These are phyloP conservation scores for Ustilago bromivora DNA, from an alignment of 1,284 basidiomycete species.

Conservation along the genomic window DNA sequence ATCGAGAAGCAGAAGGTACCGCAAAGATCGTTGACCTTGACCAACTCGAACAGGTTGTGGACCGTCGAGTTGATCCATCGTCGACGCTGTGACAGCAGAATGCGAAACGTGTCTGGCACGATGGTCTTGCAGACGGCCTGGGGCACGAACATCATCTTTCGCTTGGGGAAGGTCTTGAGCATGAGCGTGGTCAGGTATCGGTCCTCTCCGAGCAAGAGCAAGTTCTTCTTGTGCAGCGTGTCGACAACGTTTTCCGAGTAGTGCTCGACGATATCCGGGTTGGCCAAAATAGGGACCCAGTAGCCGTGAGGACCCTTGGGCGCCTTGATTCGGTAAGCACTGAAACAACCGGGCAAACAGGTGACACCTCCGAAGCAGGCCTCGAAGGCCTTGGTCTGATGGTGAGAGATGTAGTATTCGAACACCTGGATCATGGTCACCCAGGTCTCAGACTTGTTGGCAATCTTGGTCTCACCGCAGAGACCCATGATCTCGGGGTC, in stretches of 20 bases:
- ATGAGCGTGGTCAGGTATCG: slow-evolving; percentile 72
- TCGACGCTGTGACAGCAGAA: slow-evolving; percentile 71
- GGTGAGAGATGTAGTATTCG: slow-evolving; percentile 99
- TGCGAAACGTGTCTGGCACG: slow-evolving; percentile 72
- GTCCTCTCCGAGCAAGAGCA: slow-evolving; percentile 72
- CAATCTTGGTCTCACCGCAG: slow-evolving; percentile 73
- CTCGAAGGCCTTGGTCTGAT: slow-evolving; percentile 77
- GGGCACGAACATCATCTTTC: slow-evolving; percentile 72
- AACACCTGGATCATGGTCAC: slow-evolving; percentile 77
- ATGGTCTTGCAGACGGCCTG: slow-evolving; percentile 73
- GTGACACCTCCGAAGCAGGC: slow-evolving; percentile 72
- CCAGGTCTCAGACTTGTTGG: slow-evolving; percentile 72
- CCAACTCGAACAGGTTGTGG: slow-evolving; percentile 72
- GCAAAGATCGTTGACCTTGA: slow-evolving; percentile 71
- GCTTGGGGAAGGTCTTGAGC: slow-evolving; percentile 72
- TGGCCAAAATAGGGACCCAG: slow-evolving; percentile 72
- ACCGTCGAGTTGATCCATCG: slow-evolving; percentile 73
- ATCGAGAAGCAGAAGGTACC: slow-evolving; percentile 73
- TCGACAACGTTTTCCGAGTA: slow-evolving; percentile 73
- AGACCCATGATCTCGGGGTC: slow-evolving; percentile 73
- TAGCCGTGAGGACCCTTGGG: slow-evolving; percentile 72
- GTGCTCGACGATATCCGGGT: slow-evolving; percentile 72
- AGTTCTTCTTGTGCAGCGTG: slow-evolving; percentile 72
- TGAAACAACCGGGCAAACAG: slow-evolving; percentile 72
- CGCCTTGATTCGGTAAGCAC: slow-evolving; percentile 72